Evolutionary conservation across 352 stramenopile genomes (phyloP).

Genomic region (Globisporangium lucens): DNA sequence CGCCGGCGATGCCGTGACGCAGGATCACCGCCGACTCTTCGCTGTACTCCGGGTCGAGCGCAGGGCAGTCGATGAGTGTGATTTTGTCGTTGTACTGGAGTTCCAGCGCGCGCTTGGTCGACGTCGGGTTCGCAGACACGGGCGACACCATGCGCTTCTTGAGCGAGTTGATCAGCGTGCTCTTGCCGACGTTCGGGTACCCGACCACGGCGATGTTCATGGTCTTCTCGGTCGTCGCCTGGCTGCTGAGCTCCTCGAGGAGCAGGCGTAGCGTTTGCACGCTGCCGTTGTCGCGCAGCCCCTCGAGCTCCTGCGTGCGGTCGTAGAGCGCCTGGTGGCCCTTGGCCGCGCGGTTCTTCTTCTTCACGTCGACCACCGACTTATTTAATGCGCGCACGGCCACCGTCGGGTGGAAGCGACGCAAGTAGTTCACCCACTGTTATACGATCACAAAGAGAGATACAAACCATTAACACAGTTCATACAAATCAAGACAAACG

Average conservation of each 20-base stretch:
- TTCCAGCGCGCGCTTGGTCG: slow-evolving; percentile 85
- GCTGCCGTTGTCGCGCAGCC: slow-evolving; percentile 71
- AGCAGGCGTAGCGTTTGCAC: slow-evolving; percentile 92
- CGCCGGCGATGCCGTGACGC: slow-evolving; percentile 93
- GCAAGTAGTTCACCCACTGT: slow-evolving; percentile 89
- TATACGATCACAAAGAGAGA: background rate
- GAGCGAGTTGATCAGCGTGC: slow-evolving; percentile 94
- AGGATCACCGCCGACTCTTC: slow-evolving; percentile 84
- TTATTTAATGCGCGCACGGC: slow-evolving; percentile 79
- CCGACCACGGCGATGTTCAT: slow-evolving; percentile 96
- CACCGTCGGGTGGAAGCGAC: slow-evolving; percentile 93
- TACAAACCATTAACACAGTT: slow-evolving; percentile 25
- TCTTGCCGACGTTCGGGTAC: slow-evolving; percentile 97
- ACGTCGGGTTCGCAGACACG: slow-evolving; percentile 51
- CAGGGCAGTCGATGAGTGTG: slow-evolving; percentile 95
- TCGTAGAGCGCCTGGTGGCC: slow-evolving; percentile 65
- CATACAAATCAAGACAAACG: background rate
- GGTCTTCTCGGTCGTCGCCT: slow-evolving; percentile 33
- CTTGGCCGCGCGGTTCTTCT: slow-evolving; percentile 75
- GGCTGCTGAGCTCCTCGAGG: slow-evolving; percentile 95
- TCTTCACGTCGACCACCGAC: slow-evolving; percentile 90
- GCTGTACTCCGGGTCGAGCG: slow-evolving; percentile 95
- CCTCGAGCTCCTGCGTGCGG: slow-evolving; percentile 59
- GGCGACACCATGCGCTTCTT: slow-evolving; percentile 68
- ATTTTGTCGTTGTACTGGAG: slow-evolving; percentile 97